Evolutionary conservation across 1,284 basidiomycete species (phyloP), one percentile per base, ranked within the genome.

Genomic region (Tylopilus sp.): DNA sequence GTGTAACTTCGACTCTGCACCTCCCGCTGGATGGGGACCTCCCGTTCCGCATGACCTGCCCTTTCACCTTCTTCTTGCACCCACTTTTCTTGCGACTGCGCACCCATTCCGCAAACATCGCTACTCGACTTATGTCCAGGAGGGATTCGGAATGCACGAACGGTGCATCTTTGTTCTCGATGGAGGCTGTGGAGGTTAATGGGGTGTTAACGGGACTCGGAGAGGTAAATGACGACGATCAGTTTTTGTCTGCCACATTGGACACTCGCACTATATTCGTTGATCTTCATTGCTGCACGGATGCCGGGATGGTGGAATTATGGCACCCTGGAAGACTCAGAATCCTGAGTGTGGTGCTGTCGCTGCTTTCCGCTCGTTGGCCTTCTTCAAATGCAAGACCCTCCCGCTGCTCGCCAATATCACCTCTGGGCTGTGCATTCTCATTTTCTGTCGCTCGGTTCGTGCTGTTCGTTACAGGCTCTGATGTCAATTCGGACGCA

Each of bases 401-500:
- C 49, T 56, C 62, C 46, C 53, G 54, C 18, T 72, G 75, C 43
- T 64, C 65, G 39, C 65, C 51, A 37, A 23, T 15, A 2, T 33
- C 84, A 21, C 81, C 83, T 5, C 62, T 71, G 15, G 87, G 89
- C 2, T 57, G 86, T 23, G 72, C 75, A 11, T 59, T 74, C 15
- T 79, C 82, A n/a, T 30, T 86, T 28, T 77, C 86, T 0, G 56
- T 92, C 26, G 80, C 75, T 1, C 76, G 77, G n/a, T 70, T 89
- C 41, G 80, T 84, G 38, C 57, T 88, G 10, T 82, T 89, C 49
- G 61, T 91, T 34, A 89, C 89, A 6, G 80, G 86, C 16, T 77
- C 76, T 30, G 92, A 94, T 61, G 74, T 92, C 41, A 89, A 89
- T 53, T 88, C 89, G 0, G 68, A 75, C 0, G 84, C 87, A 56